Evolutionary conservation across 2,329 filamentous ascomycete species (phyloP), one percentile per base, ranked within the genome.

Genomic region (Elsinoe fawcettii): DNA sequence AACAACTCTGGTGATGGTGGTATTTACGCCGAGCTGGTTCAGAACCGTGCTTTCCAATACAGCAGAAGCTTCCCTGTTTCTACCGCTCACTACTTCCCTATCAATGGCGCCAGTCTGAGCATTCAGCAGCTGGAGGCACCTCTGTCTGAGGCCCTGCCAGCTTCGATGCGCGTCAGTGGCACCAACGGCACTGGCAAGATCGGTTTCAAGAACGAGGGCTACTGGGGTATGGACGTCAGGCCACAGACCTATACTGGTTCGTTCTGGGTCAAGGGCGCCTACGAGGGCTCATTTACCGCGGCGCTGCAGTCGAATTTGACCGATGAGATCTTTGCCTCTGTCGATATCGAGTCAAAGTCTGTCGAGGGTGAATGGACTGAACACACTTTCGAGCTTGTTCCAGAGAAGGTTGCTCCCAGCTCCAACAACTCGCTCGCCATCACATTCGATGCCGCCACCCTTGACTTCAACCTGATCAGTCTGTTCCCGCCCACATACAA

Each of bases 1-100:
- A 83, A 83, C 68, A 80, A 84, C 66, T 83, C 81, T 1, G 83
- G 84, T 2, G 84, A 87, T 64, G 84, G 84, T 14, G 84, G 84
- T 5, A 79, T 87, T 60, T 87, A 87, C 65, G 84, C 81, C 47
- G 83, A 88, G 65, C 68, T 88, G 57, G 79, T 87, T 58, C 77
- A 76, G 51, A 88, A 87, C 68, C 78, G 83, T 55, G 85, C 83
- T n/a, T 86, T 87, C 63, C 84, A 87, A 66, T 75, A 74, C 51
- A 61, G 44, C 25, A 18, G 75, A 30, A 75, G 80, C 20, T 75
- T 75, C 63, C 64, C 66, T 16, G 68, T 74, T 60, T 74, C 69
- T 37, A 79, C 81, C 63, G 74, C 70, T 2, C 77, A 75, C 9
- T 81, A 76, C 6, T 79, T 80, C 66, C 78, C 78, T 66, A 75